Evolutionary conservation across 352 stramenopile species (phyloP).

Genomic region (Achlya hypogyna): DNA sequence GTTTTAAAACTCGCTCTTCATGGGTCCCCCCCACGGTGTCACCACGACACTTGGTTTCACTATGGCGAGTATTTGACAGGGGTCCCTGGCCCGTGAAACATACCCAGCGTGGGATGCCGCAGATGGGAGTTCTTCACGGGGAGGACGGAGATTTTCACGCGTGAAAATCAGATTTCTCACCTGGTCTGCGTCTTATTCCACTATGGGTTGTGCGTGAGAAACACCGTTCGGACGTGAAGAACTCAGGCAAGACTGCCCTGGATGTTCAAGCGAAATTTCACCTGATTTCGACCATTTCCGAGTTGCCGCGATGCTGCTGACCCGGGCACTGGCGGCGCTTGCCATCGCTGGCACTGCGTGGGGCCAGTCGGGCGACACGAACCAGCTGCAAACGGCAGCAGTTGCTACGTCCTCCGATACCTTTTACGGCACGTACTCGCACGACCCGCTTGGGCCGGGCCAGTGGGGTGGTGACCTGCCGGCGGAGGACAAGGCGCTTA

Average conservation of each 20-base stretch:
- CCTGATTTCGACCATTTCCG: not conserved
- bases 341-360: not conserved
- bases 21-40: not conserved
- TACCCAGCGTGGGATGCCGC: too few relatives aligned
- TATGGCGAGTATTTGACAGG: too few relatives aligned
- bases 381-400: not conserved
- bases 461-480: conserved; percentile 3
- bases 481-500: not conserved
- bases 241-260: not conserved
- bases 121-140: not conserved
- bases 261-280: not conserved
- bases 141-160: not conserved
- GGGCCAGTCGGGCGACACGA: not conserved
- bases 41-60: not conserved
- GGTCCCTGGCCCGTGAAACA: too few relatives aligned
- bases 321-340: not conserved
- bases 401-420: not conserved
- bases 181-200: not conserved
- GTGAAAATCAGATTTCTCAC: not conserved
- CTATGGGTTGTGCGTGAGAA: not conserved
- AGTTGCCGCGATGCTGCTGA: not conserved
- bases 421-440: conserved; percentile 13
- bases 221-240: not conserved
- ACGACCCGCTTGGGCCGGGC: not conserved
- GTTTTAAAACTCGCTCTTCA: not conserved